Evolutionary conservation across 345 rosid species (phyloP).

Genomic region (Kernera saxatilis): DNA sequence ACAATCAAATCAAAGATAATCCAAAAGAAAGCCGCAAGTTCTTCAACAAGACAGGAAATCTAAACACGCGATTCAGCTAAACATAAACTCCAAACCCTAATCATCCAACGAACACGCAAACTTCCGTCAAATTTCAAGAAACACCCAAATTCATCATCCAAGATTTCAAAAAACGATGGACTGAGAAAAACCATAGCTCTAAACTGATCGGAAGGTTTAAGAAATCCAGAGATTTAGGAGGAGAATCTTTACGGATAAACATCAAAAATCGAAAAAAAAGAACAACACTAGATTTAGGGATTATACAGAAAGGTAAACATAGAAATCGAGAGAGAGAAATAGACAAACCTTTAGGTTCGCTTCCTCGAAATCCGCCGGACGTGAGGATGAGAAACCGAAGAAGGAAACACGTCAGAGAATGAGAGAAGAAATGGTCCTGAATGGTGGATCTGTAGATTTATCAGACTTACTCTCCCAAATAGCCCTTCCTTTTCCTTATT

Average conservation of each 20-base stretch:
- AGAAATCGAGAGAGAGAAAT: not conserved
- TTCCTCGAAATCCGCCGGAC: slow-evolving; percentile 24
- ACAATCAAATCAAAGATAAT: not conserved
- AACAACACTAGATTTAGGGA: slow-evolving; percentile 11
- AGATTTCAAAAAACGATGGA: not conserved
- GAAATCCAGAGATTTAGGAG: not conserved
- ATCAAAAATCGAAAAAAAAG: not conserved
- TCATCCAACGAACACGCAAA: not conserved
- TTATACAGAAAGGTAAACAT: not conserved
- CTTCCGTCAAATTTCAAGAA: not conserved
- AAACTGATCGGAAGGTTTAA: not conserved
- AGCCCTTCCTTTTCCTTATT: not conserved
- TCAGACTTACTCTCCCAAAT: slow-evolving; percentile 10
- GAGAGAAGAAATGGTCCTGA: slow-evolving; percentile 15
- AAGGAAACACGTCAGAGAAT: slow-evolving; percentile 30
- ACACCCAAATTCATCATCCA: not conserved
- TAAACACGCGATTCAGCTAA: not conserved
- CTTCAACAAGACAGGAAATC: no score
- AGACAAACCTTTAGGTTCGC: not conserved
- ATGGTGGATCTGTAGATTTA: slow-evolving; percentile 28
- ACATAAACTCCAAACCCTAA: slow-evolving; percentile 3
- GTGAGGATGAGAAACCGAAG: slow-evolving; percentile 22
- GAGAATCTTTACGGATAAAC: not conserved
- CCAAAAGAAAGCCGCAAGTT: not conserved
- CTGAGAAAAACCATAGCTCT: not conserved